Evolutionary conservation across 2,329 filamentous ascomycete genomes (phyloP), one percentile per base, ranked within the genome.

Genomic region (Aspergillus fischeri): DNA sequence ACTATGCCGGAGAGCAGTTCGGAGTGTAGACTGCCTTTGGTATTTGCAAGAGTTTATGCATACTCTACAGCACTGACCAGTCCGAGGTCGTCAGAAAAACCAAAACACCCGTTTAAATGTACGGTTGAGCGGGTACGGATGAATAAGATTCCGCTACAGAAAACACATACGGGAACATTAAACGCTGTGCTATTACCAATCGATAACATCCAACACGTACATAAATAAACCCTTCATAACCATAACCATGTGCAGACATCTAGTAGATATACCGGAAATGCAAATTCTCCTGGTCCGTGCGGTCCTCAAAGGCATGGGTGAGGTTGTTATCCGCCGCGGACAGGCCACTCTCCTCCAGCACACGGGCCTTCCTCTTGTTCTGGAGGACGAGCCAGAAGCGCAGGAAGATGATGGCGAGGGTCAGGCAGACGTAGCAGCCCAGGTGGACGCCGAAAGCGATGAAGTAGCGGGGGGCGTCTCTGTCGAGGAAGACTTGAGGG

Each of bases 401-500:
- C 64, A 89, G 75, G 59, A 75, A 79, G 2, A 85, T 52, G 21
- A 89, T 80, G 4, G 84, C 79, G 3, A 84, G 28, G 1, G 87
- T 82, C 25, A 89, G 77, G 28, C 83, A 73, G 0, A 77, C 74
- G 69, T 90, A 90, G 73, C 88, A 90, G 14, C 84, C 87, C 8
- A 91, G 76, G 64, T 90, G 87, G 1, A 85, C 86, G 5, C 84
- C 79, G 58, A 89, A 89, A 1, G 88, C 88, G 59, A 85, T 88
- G 47, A 86, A 84, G 70, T 90, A 91, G 8, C 83, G 78, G 0
- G 88, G 87, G 0, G 77, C 78, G 65, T 90, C 84, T 66, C 77
- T 76, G 20, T 75, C 73, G 7, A 86, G 78, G 73, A 88, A 89
- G 0, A 88, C 83, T 66, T 88, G 86, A 0, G 86, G 85, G 0